Evolutionary conservation across 352 stramenopile genomes (phyloP).

Genomic region (Phytophthora aleatoria): DNA sequence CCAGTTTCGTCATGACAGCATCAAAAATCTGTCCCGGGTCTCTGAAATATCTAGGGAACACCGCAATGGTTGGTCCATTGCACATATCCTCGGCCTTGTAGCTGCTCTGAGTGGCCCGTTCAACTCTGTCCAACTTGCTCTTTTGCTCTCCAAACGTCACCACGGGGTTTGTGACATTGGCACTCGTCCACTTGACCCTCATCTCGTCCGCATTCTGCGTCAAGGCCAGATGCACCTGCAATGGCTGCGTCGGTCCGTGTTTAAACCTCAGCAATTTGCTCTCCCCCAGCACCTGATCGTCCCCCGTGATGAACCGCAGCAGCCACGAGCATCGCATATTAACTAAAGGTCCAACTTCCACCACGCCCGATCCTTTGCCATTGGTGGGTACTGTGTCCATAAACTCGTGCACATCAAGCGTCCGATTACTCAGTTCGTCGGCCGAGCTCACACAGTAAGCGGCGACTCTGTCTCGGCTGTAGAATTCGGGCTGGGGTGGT

Average conservation of each 20-base stretch:
- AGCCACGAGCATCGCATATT: slow-evolving; percentile 58
- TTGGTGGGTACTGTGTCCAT: slow-evolving; percentile 34
- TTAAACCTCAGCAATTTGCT: slow-evolving; percentile 40
- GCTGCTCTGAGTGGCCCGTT: slow-evolving; percentile 27
- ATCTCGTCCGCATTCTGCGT: slow-evolving; percentile 45
- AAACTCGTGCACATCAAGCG: slow-evolving; percentile 23
- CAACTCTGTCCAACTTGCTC: slow-evolving; percentile 19
- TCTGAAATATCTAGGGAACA: slow-evolving; percentile 27
- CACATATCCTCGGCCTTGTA: slow-evolving; percentile 46
- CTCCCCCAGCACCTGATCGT: slow-evolving; percentile 34
- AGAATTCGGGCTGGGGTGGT: slow-evolving; percentile 32
- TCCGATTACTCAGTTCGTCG: slow-evolving; percentile 24
- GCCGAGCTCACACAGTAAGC: slow-evolving; percentile 39
- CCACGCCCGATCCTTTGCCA: slow-evolving; percentile 23
- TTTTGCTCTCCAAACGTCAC: slow-evolving; percentile 42
- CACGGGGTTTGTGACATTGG: slow-evolving; percentile 37
- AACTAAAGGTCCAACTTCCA: slow-evolving; percentile 44
- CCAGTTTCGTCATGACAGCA: slow-evolving; percentile 43
- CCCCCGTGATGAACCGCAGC: slow-evolving; percentile 43
- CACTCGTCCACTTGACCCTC: slow-evolving; percentile 62
- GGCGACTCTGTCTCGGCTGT: slow-evolving; percentile 26
- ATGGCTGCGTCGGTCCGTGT: slow-evolving; percentile 41
- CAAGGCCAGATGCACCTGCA: slow-evolving; percentile 48
- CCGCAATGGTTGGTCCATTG: slow-evolving; percentile 23
- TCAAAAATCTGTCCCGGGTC: slow-evolving; percentile 49